Evolutionary conservation across 495 filamentous ascomycete genomes (phyloP), one percentile per base, ranked within the genome.

Genomic region (Terfezia claveryi): DNA sequence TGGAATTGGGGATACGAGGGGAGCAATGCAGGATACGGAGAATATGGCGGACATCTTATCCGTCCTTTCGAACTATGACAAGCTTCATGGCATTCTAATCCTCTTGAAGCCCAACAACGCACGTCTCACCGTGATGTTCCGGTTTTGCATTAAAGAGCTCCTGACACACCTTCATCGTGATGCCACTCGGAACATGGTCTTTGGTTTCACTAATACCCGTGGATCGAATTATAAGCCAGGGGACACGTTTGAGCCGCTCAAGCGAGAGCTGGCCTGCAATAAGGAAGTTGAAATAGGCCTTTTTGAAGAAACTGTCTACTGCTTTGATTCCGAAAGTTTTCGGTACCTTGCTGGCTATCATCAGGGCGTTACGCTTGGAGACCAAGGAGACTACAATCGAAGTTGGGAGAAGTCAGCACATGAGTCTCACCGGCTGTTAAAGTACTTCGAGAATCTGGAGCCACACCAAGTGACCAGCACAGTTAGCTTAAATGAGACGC

Each of bases 271-370:
- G 6, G 49, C 32, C 11, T 51, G 65, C 11, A 56, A 68, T 36
- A 53, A 20, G 2, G 61, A 66, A 9, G 58, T 70, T 17, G 51
- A 60, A 7, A 38, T 70, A 0, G 23, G 37, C 0, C 64, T 70
- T 1, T 53, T 46, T 0, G 46, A 36, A 0, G n/a, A 65, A 2
- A 69, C 59, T 11, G 62, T 59, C 0, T 74, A 71, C 51, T 73
- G 70, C 50, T 73, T 74, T 36, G 71, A 74, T 54, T 72, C 70
- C 0, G 70, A 72, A 55, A 68, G 66, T 50, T 74, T 73, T 52
- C 68, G 70, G 0, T 74, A 66, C 50, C 59, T 74, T 0, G 71
- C 69, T 2, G 71, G 71, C 3, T 51, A 55, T 32, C 70, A 68
- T 38, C 62, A 66, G 9, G 63, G 65, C 12, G 38, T 68, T 17